Evolutionary conservation across 805 yeast species (phyloP).

Genomic region (Candida parachauliodes): DNA sequence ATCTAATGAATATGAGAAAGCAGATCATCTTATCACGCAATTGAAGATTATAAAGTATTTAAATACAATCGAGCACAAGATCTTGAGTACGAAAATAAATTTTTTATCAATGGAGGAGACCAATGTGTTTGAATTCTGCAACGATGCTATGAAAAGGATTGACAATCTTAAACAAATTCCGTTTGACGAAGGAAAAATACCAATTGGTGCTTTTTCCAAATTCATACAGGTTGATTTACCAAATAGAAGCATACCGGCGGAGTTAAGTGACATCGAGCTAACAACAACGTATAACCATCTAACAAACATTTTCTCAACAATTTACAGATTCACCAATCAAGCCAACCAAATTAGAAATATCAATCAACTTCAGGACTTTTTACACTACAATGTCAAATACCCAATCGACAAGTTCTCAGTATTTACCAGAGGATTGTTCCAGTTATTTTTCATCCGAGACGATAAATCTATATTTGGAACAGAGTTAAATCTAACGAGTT

Average conservation of each 20-base stretch:
- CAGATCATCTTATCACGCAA: constrained; percentile 13
- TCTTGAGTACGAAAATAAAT: background rate
- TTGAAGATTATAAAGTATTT: constrained; percentile 26
- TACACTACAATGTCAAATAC: constrained; percentile 24
- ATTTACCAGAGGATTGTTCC: constrained; percentile 61
- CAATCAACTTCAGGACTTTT: constrained; percentile 24
- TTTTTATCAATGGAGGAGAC: background rate
- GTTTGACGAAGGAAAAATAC: constrained; percentile 8
- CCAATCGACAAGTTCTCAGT: constrained; percentile 31
- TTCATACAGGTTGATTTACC: constrained; percentile 34
- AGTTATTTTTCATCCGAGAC: constrained; percentile 59
- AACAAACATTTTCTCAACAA: constrained; percentile 16
- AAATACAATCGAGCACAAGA: constrained; percentile 22
- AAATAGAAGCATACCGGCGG: constrained; percentile 38
- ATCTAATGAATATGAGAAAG: background rate
- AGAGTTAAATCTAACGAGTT: constrained; percentile 17
- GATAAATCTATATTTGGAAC: constrained; percentile 57
- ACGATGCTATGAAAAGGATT: constrained; percentile 13
- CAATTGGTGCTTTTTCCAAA: constrained; percentile 28
- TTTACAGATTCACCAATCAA: constrained; percentile 17
- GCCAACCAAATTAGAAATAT: constrained; percentile 16
- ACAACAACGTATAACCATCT: constrained; percentile 20
- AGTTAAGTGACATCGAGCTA: constrained; percentile 20
- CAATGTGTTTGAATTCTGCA: constrained; percentile 13
- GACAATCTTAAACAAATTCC: constrained; percentile 5